Conservation (phyloP, 176 grass and related monocot genomes). For the Phoenix roebelenii region DNA sequence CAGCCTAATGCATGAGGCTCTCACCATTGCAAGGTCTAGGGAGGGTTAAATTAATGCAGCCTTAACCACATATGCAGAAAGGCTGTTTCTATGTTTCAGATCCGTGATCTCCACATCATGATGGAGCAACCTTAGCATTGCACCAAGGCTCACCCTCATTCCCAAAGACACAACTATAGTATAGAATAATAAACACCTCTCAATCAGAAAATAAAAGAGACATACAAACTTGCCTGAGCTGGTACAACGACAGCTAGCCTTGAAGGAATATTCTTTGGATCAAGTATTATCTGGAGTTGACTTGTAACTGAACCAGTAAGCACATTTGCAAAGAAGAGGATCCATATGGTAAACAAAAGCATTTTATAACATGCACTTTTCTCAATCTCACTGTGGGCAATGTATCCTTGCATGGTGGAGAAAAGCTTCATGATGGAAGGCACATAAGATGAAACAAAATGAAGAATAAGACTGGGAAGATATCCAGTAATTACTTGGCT, state of each 20-base stretch:
- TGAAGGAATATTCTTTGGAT: slow-evolving; percentile 75
- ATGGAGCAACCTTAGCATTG: no score
- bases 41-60: no score
- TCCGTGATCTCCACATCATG: no score
- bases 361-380: slow-evolving; percentile 91
- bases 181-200: no score
- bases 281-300: slow-evolving; percentile 42
- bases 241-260: slow-evolving; percentile 78
- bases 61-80: no score
- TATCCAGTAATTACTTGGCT: slow-evolving; percentile 92
- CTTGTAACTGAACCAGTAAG: slow-evolving; percentile 51
- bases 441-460: slow-evolving; percentile 59
- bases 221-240: slow-evolving; percentile 41
- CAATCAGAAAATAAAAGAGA: slow-evolving; percentile 1
- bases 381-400: slow-evolving; percentile 73
- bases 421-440: slow-evolving; percentile 80
- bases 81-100: no score
- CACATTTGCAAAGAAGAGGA: slow-evolving; percentile 83
- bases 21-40: no score
- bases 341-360: slow-evolving; percentile 92
- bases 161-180: no score
- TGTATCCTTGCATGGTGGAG: slow-evolving; percentile 91
- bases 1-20: no score
- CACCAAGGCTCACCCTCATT: no score
- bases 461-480: slow-evolving; percentile 89